Percentiles rank a stretch among this genome's conserved stretches.
phyloP scores from a whole-genome alignment of 2,329 filamentous ascomycete species.

The Cladosporium halotolerans region DNA sequence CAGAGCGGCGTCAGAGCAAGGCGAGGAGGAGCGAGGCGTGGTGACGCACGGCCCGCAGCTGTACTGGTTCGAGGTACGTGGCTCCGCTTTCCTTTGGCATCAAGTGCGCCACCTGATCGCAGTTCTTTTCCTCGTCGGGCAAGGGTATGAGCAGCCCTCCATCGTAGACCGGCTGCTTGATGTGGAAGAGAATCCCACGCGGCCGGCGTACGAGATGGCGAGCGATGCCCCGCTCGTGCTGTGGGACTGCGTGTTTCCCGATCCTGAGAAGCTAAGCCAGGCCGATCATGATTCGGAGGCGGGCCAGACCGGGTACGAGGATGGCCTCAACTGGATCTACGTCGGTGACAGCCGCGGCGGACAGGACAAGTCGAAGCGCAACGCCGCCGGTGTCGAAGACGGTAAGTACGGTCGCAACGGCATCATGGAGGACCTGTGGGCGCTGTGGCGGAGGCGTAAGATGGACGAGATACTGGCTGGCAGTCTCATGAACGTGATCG shows the following conservation, averaged over 20 bases:
- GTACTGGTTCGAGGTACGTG: conserved; percentile 82
- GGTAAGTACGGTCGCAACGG: conserved; percentile 60
- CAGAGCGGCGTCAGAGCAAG: not conserved
- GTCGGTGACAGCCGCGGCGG: conserved; percentile 57
- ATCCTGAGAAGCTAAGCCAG: conserved; percentile 34
- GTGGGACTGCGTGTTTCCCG: conserved; percentile 90
- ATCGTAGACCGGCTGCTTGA: conserved; percentile 73
- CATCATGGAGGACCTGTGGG: conserved; percentile 72
- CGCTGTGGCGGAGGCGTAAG: conserved; percentile 73
- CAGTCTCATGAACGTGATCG: conserved; percentile 61
- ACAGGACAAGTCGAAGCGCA: conserved; percentile 25
- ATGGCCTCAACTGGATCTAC: conserved; percentile 72
- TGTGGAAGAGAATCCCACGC: conserved; percentile 60
- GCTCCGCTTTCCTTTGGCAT: conserved; percentile 94
- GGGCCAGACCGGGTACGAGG: conserved; percentile 39
- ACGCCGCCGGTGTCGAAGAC: conserved; percentile 38
- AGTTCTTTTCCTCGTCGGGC: conserved; percentile 85
- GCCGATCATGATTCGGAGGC: conserved; percentile 27
- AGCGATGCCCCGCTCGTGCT: conserved; percentile 83
- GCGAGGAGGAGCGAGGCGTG: not conserved
- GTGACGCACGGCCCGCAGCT: conserved; percentile 50
- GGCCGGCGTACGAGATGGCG: conserved; percentile 85
- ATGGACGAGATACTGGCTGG: conserved; percentile 82
- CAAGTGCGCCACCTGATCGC: conserved; percentile 94
- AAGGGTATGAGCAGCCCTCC: conserved; percentile 71